Evolutionary conservation across 2,329 filamentous ascomycete species (phyloP).

Genomic region (Fusarium ambrosium): DNA sequence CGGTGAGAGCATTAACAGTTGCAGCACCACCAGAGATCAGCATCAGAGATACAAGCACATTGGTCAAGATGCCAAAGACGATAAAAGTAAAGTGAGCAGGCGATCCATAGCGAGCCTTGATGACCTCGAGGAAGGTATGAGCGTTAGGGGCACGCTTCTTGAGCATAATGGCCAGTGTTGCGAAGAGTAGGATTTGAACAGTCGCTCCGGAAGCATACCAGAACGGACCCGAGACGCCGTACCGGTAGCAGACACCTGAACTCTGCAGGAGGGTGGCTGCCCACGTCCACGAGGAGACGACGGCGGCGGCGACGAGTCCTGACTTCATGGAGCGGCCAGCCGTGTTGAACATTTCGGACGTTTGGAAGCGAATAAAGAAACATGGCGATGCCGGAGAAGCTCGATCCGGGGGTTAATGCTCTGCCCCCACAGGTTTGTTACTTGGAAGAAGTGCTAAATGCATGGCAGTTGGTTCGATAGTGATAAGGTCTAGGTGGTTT

Average conservation of each 20-base stretch:
- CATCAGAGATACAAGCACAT: constrained; percentile 90
- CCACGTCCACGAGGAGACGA: constrained; percentile 94
- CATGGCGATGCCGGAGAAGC: constrained; percentile 1
- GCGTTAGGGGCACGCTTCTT: constrained; percentile 89
- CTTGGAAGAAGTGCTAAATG: background rate
- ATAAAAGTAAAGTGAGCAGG: constrained; percentile 82
- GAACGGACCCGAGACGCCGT: constrained; percentile 72
- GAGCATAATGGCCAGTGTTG: constrained; percentile 88
- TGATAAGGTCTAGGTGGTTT: background rate
- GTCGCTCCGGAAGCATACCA: constrained; percentile 80
- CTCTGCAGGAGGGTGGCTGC: constrained; percentile 85
- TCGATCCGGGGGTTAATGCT: background rate
- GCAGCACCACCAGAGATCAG: constrained; percentile 80
- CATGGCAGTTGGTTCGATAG: background rate
- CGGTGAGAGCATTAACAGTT: constrained; percentile 65
- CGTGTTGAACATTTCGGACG: constrained; percentile 92
- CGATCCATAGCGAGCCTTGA: constrained; percentile 82
- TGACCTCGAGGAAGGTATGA: constrained; percentile 85
- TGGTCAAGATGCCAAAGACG: constrained; percentile 84
- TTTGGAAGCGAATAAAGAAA: constrained; percentile 64
- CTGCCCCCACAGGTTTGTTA: background rate
- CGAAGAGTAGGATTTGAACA: constrained; percentile 89
- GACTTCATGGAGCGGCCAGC: constrained; percentile 90
- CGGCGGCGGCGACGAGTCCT: constrained; percentile 86
- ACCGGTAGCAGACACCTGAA: constrained; percentile 82